Percentiles rank a stretch among this genome's conserved stretches.
Evolutionary conservation across 305 asterid genomes (phyloP).

Genomic region (Striga hermonthica): DNA sequence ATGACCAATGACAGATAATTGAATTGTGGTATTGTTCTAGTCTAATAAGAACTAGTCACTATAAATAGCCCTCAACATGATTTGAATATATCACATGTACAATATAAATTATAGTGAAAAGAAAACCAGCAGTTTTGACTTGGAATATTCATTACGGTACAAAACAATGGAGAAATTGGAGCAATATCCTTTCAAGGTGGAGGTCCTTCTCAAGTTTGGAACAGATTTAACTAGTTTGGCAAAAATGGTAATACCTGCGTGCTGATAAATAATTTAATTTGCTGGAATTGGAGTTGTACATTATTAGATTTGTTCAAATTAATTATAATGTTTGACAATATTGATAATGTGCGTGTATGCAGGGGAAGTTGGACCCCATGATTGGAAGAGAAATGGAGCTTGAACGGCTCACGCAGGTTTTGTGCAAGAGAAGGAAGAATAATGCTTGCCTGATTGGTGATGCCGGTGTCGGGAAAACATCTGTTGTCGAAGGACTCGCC

Average conservation of each 20-base stretch:
- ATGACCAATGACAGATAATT: no score
- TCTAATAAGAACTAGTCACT: no score
- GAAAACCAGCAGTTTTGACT: no score
- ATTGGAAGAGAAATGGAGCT: conserved; percentile 36
- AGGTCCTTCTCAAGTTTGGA: conserved; percentile 22
- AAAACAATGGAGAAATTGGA: conserved; percentile 27
- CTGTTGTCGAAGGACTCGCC: conserved; percentile 39
- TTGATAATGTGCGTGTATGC: not conserved
- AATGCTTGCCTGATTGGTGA: conserved; percentile 40
- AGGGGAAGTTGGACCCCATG: conserved; percentile 42
- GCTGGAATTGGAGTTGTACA: no score
- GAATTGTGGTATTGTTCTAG: no score
- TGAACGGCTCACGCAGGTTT: conserved; percentile 31
- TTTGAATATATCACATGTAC: no score
- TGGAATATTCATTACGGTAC: no score
- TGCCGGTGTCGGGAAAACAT: conserved; percentile 49
- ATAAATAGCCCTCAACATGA: not conserved
- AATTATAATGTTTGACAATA: no score
- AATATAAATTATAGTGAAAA: no score
- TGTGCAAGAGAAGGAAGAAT: conserved; percentile 32
- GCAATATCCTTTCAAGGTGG: conserved; percentile 26
- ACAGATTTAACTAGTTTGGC: conserved; percentile 21
- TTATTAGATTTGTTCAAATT: no score
- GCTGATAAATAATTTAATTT: no score
- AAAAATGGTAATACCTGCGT: not conserved